Base-by-base conservation (phyloP, 2,329 filamentous ascomycete species). In the Colletotrichum simmondsii region DNA sequence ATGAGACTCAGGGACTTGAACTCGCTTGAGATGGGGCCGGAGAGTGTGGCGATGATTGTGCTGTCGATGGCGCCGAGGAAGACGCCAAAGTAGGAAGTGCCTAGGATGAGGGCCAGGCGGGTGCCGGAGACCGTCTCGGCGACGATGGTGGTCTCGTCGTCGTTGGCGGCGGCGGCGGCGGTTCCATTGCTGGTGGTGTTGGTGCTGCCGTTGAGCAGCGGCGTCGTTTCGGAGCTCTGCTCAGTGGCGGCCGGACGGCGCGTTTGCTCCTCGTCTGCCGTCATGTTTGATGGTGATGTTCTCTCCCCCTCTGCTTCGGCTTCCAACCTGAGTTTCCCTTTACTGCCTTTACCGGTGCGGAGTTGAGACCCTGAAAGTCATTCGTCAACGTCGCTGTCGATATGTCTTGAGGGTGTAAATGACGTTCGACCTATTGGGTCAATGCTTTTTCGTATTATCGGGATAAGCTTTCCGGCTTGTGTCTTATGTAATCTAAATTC, bases 41-140 rank as follows among this genome's bases (percentile, higher is more conserved):
- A 92, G 1, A 98, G 88, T 0, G 95, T 98, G 10, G 95, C 95
- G 76, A 97, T 94, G 75, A 98, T 92, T 60, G 94, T 97, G 1
- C 90, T 90, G 82, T 98, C 95, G 52, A 92, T 84, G 49, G 91
- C 90, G 37, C 90, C 90, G 1, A 92, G 81, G 78, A 92, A 91
- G 22, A 92, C 90, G 74, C 91, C 91, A 2, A 92, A 73, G 49
- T 75, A 92, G 30, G 87, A 83, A 2, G 87, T 86, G 71, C 85
- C 85, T 57, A 92, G 84, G 71, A 89, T 91, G 64, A 91, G 79
- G 69, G 83, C 83, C 12, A 92, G 83, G 70, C 85, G 86, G 14
- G 83, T 77, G 2, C 85, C 83, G 2, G 86, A 86, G 24, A 89
- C 79, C 67, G 89, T 84, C 28, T 87, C 81, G 42, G 83, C 84